Percentiles rank a stretch among this genome's conserved stretches.
These are phyloP conservation scores for Hydrangea macrophylla DNA, from an alignment of 148 eudicot genomes.

Conservation along the genomic window DNA sequence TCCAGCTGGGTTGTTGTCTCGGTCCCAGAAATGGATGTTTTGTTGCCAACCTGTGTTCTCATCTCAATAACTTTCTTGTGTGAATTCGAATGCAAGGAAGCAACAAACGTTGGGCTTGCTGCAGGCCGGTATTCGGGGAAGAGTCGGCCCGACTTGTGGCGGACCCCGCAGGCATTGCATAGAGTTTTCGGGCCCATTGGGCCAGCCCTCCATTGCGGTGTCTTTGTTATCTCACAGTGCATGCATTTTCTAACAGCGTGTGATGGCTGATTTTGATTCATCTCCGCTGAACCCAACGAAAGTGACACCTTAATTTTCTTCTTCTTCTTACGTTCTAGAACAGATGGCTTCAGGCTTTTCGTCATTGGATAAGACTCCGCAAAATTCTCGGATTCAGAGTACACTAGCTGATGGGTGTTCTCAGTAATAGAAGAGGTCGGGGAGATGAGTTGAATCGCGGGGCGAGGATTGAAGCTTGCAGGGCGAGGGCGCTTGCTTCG, in stretches of 20 bases:
- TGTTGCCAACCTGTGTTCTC: conserved; percentile 38
- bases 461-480: conserved; percentile 52
- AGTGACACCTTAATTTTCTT: conserved; percentile 47
- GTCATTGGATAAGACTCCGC: conserved; percentile 29
- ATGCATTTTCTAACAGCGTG: conserved; percentile 68
- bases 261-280: conserved; percentile 17
- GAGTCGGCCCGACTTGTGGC: conserved; percentile 83
- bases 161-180: conserved; percentile 97
- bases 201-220: conserved; percentile 97
- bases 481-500: conserved; percentile 95
- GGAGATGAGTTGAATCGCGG: conserved; percentile 35
- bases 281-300: conserved; percentile 26
- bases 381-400: conserved; percentile 30
- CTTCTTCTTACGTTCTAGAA: conserved; percentile 42
- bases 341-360: conserved; percentile 8
- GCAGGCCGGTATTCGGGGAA: conserved; percentile 97
- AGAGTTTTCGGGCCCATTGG: conserved; percentile 93
- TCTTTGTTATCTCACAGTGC: conserved; percentile 95
- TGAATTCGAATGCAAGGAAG: conserved; percentile 81
- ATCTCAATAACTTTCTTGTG: conserved; percentile 94
- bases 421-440: conserved; percentile 31
- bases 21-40: neutral
- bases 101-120: conserved; percentile 86
- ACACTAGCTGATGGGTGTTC: conserved; percentile 11
- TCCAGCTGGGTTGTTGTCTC: neutral